Evolutionary conservation across 257 asterid species (phyloP).

Genomic region (Nicotiana sylvestris): DNA sequence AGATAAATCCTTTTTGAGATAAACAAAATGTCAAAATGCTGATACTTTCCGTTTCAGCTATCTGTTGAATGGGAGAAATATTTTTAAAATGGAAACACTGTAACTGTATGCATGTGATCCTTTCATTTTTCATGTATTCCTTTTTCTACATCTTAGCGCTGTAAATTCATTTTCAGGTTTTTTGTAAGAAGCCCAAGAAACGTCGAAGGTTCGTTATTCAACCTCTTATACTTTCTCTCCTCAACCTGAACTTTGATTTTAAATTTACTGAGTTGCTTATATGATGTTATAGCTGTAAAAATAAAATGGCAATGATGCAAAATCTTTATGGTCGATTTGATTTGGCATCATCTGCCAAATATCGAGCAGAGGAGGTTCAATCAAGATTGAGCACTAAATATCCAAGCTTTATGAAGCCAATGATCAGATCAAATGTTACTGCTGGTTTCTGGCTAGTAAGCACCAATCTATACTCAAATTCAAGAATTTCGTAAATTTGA

Average conservation of each 20-base stretch:
- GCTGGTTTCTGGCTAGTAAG: slow-evolving; percentile 51
- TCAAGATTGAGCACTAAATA: slow-evolving; percentile 27
- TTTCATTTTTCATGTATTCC: too few relatives aligned
- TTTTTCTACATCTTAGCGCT: too few relatives aligned
- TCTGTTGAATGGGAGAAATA: too few relatives aligned
- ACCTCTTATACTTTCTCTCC: neutral
- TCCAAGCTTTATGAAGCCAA: slow-evolving; percentile 49
- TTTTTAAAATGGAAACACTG: too few relatives aligned
- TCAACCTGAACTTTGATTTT: neutral
- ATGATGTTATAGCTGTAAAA: slow-evolving; percentile 24
- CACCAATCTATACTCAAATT: neutral
- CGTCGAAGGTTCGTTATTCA: slow-evolving; percentile 10
- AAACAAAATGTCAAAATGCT: too few relatives aligned
- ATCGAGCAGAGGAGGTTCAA: slow-evolving; percentile 40
- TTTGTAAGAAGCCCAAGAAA: slow-evolving; percentile 10
- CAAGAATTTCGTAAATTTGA: neutral
- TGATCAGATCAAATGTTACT: slow-evolving; percentile 46
- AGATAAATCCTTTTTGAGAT: too few relatives aligned
- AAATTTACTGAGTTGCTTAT: neutral
- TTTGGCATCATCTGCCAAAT: slow-evolving; percentile 24
- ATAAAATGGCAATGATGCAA: slow-evolving; percentile 15
- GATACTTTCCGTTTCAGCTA: too few relatives aligned
- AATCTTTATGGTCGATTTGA: slow-evolving; percentile 20
- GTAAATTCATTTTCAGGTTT: slow-evolving; percentile 12
- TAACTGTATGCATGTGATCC: too few relatives aligned